Evolutionary conservation across 805 yeast genomes (phyloP).

Genomic region (Monosporozyma yasuniensis): DNA sequence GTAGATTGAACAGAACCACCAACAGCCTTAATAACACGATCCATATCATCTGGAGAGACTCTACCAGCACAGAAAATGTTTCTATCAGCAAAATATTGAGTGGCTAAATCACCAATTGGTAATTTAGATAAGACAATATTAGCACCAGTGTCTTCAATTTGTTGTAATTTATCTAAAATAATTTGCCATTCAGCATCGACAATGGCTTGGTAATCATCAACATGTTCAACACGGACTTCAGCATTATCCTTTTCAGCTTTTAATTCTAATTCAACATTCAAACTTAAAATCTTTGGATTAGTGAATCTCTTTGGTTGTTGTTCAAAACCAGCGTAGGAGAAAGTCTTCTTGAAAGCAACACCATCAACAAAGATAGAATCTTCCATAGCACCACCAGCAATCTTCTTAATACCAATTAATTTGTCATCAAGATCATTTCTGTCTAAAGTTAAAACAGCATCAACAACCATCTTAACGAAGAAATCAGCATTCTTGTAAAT

Average conservation of each 20-base stretch:
- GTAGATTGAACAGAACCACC: conserved; percentile 87
- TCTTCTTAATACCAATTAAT: conserved; percentile 87
- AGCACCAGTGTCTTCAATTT: conserved; percentile 78
- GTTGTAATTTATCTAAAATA: conserved; percentile 75
- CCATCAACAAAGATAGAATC: conserved; percentile 85
- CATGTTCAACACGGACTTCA: conserved; percentile 92
- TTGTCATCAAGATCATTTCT: conserved; percentile 78
- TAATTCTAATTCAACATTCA: conserved; percentile 90
- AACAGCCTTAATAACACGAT: conserved; percentile 84
- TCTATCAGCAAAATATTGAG: conserved; percentile 95
- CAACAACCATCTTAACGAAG: conserved; percentile 94
- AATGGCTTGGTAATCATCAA: conserved; percentile 85
- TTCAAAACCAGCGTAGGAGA: conserved; percentile 96
- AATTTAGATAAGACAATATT: conserved; percentile 85
- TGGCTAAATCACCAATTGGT: conserved; percentile 98
- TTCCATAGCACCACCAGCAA: conserved; percentile 94
- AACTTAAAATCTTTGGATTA: conserved; percentile 72
- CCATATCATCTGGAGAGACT: conserved; percentile 81
- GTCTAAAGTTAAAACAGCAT: conserved; percentile 83
- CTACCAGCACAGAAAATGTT: conserved; percentile 96
- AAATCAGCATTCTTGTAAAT: conserved; percentile 80
- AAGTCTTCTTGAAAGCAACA: conserved; percentile 95
- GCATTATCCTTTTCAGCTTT: conserved; percentile 99
- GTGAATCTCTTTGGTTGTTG: conserved; percentile 87
- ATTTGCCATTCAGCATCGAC: conserved; percentile 99